These are phyloP conservation scores for Barnettozyma botsteinii DNA, from an alignment of 805 yeast genomes.

Conservation along the genomic window DNA sequence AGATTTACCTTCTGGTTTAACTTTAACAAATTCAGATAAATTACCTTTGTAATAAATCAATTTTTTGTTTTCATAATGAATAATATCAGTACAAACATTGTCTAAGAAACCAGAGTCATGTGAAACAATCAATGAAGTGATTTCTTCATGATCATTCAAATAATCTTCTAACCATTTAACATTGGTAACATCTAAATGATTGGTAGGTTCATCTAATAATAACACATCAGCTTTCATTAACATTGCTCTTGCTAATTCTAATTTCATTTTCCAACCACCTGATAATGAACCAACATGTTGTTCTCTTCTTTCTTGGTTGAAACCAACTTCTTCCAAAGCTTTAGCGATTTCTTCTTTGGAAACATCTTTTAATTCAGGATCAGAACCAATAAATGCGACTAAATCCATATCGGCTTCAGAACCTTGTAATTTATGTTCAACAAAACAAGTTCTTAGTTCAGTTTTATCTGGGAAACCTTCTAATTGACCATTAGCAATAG, in stretches of 20 bases:
- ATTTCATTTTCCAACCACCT: constrained; percentile 99
- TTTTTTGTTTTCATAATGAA: constrained; percentile 93
- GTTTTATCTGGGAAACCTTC: constrained; percentile 95
- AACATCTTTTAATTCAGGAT: constrained; percentile 68
- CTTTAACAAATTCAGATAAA: constrained; percentile 84
- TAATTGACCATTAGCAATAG: constrained; percentile 92
- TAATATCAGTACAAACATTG: constrained; percentile 92
- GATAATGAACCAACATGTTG: constrained; percentile 92
- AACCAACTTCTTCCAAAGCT: constrained; percentile 83
- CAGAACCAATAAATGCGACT: constrained; percentile 81
- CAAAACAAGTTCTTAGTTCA: constrained; percentile 87
- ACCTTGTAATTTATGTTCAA: constrained; percentile 95
- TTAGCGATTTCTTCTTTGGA: constrained; percentile 63
- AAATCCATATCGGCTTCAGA: constrained; percentile 88
- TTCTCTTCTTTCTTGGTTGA: constrained; percentile 80
- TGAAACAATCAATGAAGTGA: constrained; percentile 92
- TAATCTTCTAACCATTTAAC: constrained; percentile 94
- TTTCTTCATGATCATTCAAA: constrained; percentile 71
- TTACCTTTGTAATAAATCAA: constrained; percentile 95
- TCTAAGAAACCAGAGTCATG: constrained; percentile 98
- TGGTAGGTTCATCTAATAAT: constrained; percentile 95
- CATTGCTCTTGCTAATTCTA: constrained; percentile 98
- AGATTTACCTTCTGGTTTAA: constrained; percentile 93
- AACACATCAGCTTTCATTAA: constrained; percentile 93
- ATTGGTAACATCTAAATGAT: constrained; percentile 91